These are phyloP conservation scores for Capsicum rhomboideum DNA, from an alignment of 257 asterid species.

Conservation along the genomic window DNA sequence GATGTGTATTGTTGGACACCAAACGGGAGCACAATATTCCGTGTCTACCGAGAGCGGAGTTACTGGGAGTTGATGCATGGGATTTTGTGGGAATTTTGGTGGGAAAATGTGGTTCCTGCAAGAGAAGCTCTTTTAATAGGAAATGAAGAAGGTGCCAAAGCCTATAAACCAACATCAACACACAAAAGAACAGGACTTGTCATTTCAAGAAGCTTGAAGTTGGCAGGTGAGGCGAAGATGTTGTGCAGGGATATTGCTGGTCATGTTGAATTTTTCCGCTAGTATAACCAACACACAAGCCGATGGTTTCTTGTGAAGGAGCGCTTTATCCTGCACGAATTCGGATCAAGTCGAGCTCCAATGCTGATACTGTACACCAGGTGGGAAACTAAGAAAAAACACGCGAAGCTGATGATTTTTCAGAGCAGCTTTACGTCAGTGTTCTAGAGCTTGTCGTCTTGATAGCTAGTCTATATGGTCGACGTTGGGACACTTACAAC, in stretches of 20 bases:
- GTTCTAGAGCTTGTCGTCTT: no score
- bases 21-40: slow-evolving; percentile 76
- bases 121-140: slow-evolving; percentile 62
- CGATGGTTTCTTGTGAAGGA: background rate
- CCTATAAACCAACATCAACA: slow-evolving; percentile 54
- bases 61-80: slow-evolving; percentile 74
- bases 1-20: slow-evolving; percentile 97
- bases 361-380: background rate
- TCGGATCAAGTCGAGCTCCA: background rate
- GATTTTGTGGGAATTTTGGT: slow-evolving; percentile 83
- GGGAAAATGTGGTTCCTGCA: slow-evolving; percentile 91
- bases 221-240: slow-evolving; percentile 69
- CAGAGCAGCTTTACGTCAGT: background rate
- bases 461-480: no score
- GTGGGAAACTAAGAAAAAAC: background rate
- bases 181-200: slow-evolving; percentile 69
- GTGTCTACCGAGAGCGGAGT: slow-evolving; percentile 54
- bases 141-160: slow-evolving; percentile 50
- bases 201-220: slow-evolving; percentile 59
- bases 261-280: slow-evolving; percentile 47
- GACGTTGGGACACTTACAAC: background rate
- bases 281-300: background rate
- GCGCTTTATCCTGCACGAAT: background rate
- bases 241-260: slow-evolving; percentile 86
- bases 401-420: background rate